phyloP scores from a whole-genome alignment of 2,329 filamentous ascomycete species.

The Fusarium buharicum region DNA sequence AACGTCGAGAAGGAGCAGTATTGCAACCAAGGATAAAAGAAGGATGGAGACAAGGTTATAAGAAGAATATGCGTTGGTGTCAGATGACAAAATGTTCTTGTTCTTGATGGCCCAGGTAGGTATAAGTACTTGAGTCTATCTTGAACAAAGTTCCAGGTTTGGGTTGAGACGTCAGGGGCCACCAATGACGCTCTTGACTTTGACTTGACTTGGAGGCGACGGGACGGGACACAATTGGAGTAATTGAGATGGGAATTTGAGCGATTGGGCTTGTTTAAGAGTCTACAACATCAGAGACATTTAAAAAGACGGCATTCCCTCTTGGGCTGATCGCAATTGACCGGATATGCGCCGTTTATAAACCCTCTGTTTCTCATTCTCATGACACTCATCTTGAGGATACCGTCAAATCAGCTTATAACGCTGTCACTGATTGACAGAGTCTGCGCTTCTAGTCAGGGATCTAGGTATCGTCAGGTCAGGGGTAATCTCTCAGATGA shows the following conservation, averaged over 20 bases:
- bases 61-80: constrained; percentile 3
- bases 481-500: constrained; percentile 9
- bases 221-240: constrained; percentile 6
- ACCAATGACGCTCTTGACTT: constrained; percentile 33
- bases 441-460: constrained; percentile 1
- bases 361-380: constrained; percentile 17
- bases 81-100: constrained; percentile 9
- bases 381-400: constrained; percentile 7
- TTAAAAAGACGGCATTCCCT: constrained; percentile 8
- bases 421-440: constrained; percentile 23
- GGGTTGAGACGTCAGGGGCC: constrained; percentile 27
- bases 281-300: constrained; percentile 7
- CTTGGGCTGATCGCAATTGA: constrained; percentile 24
- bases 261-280: constrained; percentile 21
- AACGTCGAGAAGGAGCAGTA: constrained; percentile 2
- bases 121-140: constrained; percentile 7
- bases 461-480: constrained; percentile 5
- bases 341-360: constrained; percentile 37
- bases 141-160: neutral
- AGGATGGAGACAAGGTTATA: neutral
- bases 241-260: constrained; percentile 10
- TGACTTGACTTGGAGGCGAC: constrained; percentile 2
- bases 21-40: neutral
- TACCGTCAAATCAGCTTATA: constrained; percentile 34
- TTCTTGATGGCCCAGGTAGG: neutral